phyloP scores from a whole-genome alignment of 2,329 filamentous ascomycete species.

The Leptographium procerum region DNA sequence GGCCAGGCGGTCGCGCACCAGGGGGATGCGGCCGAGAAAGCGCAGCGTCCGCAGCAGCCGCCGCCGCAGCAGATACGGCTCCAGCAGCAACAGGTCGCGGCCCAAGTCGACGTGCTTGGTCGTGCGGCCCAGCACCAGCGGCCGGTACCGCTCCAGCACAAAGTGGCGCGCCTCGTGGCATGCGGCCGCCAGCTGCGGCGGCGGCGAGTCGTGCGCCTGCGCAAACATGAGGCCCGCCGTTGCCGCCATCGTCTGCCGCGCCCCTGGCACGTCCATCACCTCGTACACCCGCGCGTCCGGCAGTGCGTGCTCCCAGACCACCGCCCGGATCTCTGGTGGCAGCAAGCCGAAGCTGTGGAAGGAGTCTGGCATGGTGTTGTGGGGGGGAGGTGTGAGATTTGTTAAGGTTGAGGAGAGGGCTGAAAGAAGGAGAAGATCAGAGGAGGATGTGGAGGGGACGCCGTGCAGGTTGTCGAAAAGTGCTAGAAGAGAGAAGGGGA shows the following conservation, averaged over 20 bases:
- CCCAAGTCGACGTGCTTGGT: constrained; percentile 35
- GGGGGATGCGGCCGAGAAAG: constrained; percentile 33
- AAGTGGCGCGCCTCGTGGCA: constrained; percentile 32
- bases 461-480: too few relatives aligned
- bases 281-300: constrained; percentile 34
- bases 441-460: too few relatives aligned
- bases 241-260: constrained; percentile 26
- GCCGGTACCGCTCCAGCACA: constrained; percentile 30
- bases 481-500: constrained; percentile 9
- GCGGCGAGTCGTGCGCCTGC: constrained; percentile 32
- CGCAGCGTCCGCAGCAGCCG: constrained; percentile 32
- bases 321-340: constrained; percentile 31
- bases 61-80: constrained; percentile 36
- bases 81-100: constrained; percentile 33
- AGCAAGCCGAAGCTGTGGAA: constrained; percentile 22
- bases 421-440: too few relatives aligned
- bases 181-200: constrained; percentile 30
- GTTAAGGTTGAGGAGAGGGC: too few relatives aligned
- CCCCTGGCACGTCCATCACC: constrained; percentile 32
- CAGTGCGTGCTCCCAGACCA: constrained; percentile 34
- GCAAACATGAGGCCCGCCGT: constrained; percentile 34
- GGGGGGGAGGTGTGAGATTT: too few relatives aligned
- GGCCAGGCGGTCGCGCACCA: constrained; percentile 28
- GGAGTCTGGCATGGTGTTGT: constrained; percentile 10
- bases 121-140: constrained; percentile 30